Evolutionary conservation across 192 early-diverging fungal species (phyloP), one percentile per base, ranked within the genome.

Genomic region (Coemansia sp.): DNA sequence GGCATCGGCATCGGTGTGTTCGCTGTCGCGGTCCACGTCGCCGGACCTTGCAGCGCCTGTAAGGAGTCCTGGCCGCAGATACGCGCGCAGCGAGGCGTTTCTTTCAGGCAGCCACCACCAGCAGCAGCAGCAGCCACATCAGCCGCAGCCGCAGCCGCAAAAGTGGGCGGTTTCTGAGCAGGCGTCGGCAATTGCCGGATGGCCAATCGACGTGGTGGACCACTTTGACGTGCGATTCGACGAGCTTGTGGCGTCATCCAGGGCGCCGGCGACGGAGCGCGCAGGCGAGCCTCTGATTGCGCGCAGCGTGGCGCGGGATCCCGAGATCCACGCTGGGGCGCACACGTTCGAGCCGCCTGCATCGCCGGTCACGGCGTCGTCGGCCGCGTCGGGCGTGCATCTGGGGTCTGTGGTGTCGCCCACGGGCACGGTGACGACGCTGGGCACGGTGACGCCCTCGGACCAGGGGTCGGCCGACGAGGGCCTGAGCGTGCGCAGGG

Each of bases 151-250:
- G 39, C 16, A n/a, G 22, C 18, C 62, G 45, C 62, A 55, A 3
- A 59, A 39, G 22, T 61, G 60, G 64, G 18, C 60, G 13, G 58
- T 73, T 1, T 65, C 76, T 0, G 76, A 78, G 54, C 63, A 70
- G 49, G 69, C 76, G 35, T 78, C 76, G 23, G 76, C 76, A 14
- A 78, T 78, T 45, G 71, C 76, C 24, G 64, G 58, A 25, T 78
- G 76, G 76, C 58, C 58, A 1, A 36, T 78, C 53, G 76, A 78
- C 2, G 56, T 78, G 7, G 76, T 78, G 9, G 76, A 78, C 54
- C 67, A 56, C 13, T 78, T 78, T 57, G 67, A 69, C 48, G 71
- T 78, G 61, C 60, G 55, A 28, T 78, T 78, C 54, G 75, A 78
- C 36, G 75, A 72, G 39, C 72, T 75, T 1, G 70, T 78, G n/a